phyloP scores from a whole-genome alignment of 2,329 filamentous ascomycete species.

The Ophiocordyceps camponoti-floridani region DNA sequence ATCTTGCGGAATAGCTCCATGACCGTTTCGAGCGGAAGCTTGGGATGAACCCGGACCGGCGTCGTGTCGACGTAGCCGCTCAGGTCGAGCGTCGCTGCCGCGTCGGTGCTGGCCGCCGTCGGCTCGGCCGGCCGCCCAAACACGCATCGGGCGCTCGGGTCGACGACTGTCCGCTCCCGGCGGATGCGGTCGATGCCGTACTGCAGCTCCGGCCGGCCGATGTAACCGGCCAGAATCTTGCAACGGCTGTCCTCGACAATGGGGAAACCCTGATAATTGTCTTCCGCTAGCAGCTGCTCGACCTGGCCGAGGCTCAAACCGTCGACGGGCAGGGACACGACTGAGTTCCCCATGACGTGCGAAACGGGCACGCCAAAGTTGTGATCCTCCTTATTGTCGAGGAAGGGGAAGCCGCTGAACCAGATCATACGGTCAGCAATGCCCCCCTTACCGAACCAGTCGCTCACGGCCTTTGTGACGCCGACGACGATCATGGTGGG shows the following conservation, averaged over 20 bases:
- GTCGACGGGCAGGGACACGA: conserved; percentile 54
- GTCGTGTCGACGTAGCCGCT: conserved; percentile 77
- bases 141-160: conserved; percentile 47
- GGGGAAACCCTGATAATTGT: conserved; percentile 82
- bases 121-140: conserved; percentile 37
- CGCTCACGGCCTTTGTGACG: conserved; percentile 83
- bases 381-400: conserved; percentile 95
- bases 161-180: conserved; percentile 43
- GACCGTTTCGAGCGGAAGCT: conserved; percentile 82
- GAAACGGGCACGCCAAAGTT: conserved; percentile 91
- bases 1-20: conserved; percentile 99
- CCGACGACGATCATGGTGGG: conserved; percentile 99
- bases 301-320: conserved; percentile 62
- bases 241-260: conserved; percentile 59
- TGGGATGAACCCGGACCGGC: conserved; percentile 78
- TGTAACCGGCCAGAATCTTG: conserved; percentile 72
- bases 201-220: conserved; percentile 76
- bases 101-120: conserved; percentile 11
- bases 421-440: conserved; percentile 98
- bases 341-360: conserved; percentile 66
- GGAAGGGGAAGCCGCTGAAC: conserved; percentile 92
- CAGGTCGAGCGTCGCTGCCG: conserved; percentile 52
- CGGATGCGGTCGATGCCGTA: conserved; percentile 77
- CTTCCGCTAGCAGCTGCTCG: conserved; percentile 58
- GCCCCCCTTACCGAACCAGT: conserved; percentile 84